phyloP scores from a whole-genome alignment of 768 basidiomycete genomes.

The Lentinus tigrinus region DNA sequence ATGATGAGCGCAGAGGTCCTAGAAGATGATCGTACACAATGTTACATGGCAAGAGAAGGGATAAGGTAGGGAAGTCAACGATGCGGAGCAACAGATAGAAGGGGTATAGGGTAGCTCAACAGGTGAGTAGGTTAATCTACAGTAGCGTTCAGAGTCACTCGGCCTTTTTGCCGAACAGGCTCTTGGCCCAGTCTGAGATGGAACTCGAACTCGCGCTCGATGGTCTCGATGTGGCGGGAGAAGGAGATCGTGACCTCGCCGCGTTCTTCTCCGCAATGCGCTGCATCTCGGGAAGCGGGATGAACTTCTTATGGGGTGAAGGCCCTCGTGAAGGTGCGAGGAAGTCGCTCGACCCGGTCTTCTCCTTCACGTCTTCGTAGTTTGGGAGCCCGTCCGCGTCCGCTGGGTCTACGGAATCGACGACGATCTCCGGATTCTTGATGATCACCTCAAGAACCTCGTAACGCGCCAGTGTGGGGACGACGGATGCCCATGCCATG shows the following conservation, averaged over 20 bases:
- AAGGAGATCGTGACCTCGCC: background rate
- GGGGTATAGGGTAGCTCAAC: too few species aligned
- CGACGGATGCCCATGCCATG: constrained; percentile 25
- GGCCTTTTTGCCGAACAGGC: constrained; percentile 2
- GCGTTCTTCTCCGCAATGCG: background rate
- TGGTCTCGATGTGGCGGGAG: background rate
- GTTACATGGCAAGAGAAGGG: too few species aligned
- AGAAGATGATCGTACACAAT: too few species aligned
- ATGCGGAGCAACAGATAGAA: too few species aligned
- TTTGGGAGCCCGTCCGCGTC: constrained; percentile 10
- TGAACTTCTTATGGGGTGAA: background rate
- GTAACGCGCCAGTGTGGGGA: constrained; percentile 20
- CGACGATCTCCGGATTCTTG: background rate
- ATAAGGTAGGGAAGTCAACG: too few species aligned
- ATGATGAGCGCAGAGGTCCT: too few species aligned
- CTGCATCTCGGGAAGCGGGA: too few species aligned
- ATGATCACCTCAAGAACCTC: constrained; percentile 30
- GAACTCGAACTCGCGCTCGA: background rate
- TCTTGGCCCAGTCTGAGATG: background rate
- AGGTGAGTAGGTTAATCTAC: too few species aligned
- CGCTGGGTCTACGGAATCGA: background rate
- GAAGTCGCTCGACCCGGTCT: background rate
- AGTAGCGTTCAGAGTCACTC: too few species aligned
- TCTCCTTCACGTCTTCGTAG: constrained; percentile 8
- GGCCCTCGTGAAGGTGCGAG: constrained; percentile 10